A percentile compares a stretch with the other conserved stretches of the same genome.
phyloP scores from a whole-genome alignment of 768 basidiomycete genomes.

The Suillus subaureus region DNA sequence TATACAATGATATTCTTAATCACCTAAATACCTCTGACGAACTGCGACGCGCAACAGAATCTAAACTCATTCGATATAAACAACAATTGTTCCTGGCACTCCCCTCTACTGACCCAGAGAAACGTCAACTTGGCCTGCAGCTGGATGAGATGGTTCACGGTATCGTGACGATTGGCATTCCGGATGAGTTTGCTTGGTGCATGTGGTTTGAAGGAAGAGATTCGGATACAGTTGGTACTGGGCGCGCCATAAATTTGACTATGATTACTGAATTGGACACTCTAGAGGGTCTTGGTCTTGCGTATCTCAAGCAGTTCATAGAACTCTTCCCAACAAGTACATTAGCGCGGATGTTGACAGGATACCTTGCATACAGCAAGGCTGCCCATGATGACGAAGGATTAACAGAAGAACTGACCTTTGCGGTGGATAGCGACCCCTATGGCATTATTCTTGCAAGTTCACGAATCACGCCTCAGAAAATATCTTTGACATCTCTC shows the following conservation, averaged over 20 bases:
- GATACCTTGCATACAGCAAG: slow-evolving; percentile 68
- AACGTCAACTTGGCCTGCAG: slow-evolving; percentile 54
- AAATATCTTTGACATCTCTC: slow-evolving; percentile 1
- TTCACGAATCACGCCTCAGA: slow-evolving; percentile 3
- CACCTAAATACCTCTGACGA: slow-evolving; percentile 81
- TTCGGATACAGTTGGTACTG: slow-evolving; percentile 63
- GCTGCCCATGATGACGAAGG: slow-evolving; percentile 45
- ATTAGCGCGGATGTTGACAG: slow-evolving; percentile 58
- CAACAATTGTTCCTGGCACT: slow-evolving; percentile 63
- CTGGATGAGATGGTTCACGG: slow-evolving; percentile 76
- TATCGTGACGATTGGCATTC: slow-evolving; percentile 71
- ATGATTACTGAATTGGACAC: slow-evolving; percentile 10
- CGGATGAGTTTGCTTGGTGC: slow-evolving; percentile 84
- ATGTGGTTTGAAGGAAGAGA: slow-evolving; percentile 77
- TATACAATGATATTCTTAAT: slow-evolving; percentile 81
- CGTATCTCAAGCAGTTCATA: slow-evolving; percentile 60
- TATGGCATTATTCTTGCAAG: slow-evolving; percentile 66
- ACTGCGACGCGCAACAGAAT: slow-evolving; percentile 75
- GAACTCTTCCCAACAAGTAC: slow-evolving; percentile 62
- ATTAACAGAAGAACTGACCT: slow-evolving; percentile 20
- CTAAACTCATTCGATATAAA: slow-evolving; percentile 70
- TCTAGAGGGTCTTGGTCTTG: slow-evolving; percentile 63
- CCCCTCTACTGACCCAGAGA: slow-evolving; percentile 45
- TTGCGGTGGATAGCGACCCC: slow-evolving; percentile 48
- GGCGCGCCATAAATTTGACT: slow-evolving; percentile 1